Conservation (phyloP, 2,329 filamentous ascomycete genomes). For the Scorias spongiosa region DNA sequence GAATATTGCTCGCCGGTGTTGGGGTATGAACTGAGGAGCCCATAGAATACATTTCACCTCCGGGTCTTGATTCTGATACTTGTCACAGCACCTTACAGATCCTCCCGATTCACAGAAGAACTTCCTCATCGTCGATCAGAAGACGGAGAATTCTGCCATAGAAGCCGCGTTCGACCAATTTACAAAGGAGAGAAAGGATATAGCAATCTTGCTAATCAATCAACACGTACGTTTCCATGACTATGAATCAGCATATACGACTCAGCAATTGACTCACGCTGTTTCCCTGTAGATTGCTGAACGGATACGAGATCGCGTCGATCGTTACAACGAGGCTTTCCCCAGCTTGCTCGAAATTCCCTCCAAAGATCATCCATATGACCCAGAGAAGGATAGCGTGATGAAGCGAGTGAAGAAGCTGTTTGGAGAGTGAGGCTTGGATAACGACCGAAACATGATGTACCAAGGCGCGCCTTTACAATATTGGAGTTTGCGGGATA, state of each 20-base stretch:
- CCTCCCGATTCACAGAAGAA: slow-evolving; percentile 88
- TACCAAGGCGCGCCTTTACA: too few species aligned
- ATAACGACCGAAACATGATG: not conserved
- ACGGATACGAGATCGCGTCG: slow-evolving; percentile 77
- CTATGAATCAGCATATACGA: not conserved
- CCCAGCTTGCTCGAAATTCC: slow-evolving; percentile 94
- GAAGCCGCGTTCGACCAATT: slow-evolving; percentile 83
- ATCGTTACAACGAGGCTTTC: slow-evolving; percentile 86
- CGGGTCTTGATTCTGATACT: too few species aligned
- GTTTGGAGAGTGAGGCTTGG: slow-evolving; percentile 45
- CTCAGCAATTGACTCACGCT: not conserved
- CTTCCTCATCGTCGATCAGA: slow-evolving; percentile 88
- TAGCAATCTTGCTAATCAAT: slow-evolving; percentile 92
- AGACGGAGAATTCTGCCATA: slow-evolving; percentile 79
- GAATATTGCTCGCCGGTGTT: slow-evolving; percentile 84
- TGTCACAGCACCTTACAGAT: slow-evolving; percentile 65
- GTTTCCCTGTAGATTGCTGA: slow-evolving; percentile 59
- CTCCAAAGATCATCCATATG: slow-evolving; percentile 97
- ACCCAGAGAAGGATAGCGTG: slow-evolving; percentile 97
- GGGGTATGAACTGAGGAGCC: slow-evolving; percentile 46
- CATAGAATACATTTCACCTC: too few species aligned
- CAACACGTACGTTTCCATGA: slow-evolving; percentile 56
- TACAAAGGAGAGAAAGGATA: slow-evolving; percentile 82
- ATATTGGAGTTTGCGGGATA: too few species aligned
- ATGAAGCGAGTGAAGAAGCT: slow-evolving; percentile 68